phyloP scores from a whole-genome alignment of 2,329 filamentous ascomycete genomes.

The Xylariales sp. region DNA sequence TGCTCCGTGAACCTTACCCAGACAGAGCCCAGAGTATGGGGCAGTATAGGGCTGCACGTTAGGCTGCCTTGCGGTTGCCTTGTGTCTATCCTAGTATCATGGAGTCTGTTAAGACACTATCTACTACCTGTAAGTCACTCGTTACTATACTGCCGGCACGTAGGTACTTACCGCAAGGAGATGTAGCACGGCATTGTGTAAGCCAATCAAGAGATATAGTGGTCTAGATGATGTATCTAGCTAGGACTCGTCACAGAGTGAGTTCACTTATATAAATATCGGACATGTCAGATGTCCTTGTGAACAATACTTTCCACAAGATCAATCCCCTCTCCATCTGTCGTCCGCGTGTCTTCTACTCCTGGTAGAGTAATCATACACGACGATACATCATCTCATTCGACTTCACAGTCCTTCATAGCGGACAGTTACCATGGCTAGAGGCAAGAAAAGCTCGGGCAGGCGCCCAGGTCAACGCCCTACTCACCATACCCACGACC shows the following conservation, averaged over 20 bases:
- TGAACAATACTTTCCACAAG: not conserved
- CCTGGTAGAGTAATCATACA: not conserved
- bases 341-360: not conserved
- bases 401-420: not conserved
- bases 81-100: not conserved
- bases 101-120: too few relatives aligned
- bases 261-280: slow-evolving; percentile 17
- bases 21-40: not conserved
- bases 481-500: slow-evolving; percentile 44
- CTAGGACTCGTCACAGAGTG: too few relatives aligned
- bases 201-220: not conserved
- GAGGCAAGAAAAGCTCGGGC: slow-evolving; percentile 26
- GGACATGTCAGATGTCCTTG: not conserved
- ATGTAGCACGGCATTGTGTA: not conserved
- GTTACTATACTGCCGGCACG: too few relatives aligned
- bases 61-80: slow-evolving; percentile 25
- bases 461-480: slow-evolving; percentile 13
- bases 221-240: too few relatives aligned
- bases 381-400: not conserved
- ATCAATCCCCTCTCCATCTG: not conserved
- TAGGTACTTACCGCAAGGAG: too few relatives aligned
- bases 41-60: slow-evolving; percentile 1
- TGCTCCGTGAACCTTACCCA: too few relatives aligned
- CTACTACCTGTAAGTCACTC: too few relatives aligned
- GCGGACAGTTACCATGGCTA: slow-evolving; percentile 25